These are phyloP conservation scores for Massariosphaeria phaeospora DNA, from an alignment of 495 filamentous ascomycete species.

Conservation along the genomic window DNA sequence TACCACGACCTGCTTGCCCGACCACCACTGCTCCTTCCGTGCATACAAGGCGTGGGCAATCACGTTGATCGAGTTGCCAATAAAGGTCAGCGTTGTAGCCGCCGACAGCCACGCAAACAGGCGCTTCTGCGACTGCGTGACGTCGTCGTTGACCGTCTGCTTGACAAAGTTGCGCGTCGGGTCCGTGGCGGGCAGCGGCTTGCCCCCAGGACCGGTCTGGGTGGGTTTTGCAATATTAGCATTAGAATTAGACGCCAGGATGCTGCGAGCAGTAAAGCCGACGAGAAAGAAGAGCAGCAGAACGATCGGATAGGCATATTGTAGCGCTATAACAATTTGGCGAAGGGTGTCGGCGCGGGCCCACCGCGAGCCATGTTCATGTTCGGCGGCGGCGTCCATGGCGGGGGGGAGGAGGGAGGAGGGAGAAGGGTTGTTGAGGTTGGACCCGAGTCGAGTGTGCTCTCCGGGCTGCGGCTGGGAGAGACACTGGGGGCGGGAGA, in stretches of 20 bases:
- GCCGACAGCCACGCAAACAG: constrained; percentile 72
- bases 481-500: not conserved
- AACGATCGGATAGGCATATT: constrained; percentile 61
- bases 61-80: constrained; percentile 69
- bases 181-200: constrained; percentile 59
- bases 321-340: not conserved
- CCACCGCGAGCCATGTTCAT: too few relatives aligned
- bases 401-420: not conserved
- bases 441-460: not conserved
- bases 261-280: constrained; percentile 59
- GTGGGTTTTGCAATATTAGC: constrained; percentile 39
- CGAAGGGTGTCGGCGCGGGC: not conserved
- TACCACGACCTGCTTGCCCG: constrained; percentile 78
- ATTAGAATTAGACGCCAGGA: constrained; percentile 45
- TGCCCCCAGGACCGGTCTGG: constrained; percentile 66
- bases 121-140: constrained; percentile 56
- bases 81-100: constrained; percentile 62
- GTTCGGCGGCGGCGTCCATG: too few relatives aligned
- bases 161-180: constrained; percentile 47
- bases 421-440: not conserved
- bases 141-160: constrained; percentile 46
- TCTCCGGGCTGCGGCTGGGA: not conserved
- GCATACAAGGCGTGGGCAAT: constrained; percentile 67
- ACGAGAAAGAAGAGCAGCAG: constrained; percentile 63
- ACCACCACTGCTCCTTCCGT: constrained; percentile 78